Base-by-base conservation (phyloP, 148 eudicot species). In the Rheum nobile region DNA sequence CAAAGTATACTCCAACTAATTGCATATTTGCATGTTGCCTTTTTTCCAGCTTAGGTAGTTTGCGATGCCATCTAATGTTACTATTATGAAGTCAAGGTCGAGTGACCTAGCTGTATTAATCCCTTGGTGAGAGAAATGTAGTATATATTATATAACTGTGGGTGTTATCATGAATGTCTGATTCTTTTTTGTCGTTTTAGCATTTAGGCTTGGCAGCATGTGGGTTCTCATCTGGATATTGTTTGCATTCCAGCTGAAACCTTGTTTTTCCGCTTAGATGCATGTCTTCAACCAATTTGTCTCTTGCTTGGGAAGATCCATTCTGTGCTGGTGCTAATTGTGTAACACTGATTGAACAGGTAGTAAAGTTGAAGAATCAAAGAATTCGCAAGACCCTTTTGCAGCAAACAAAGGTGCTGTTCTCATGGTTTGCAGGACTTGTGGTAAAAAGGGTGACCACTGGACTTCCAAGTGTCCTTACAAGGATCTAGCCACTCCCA, bases 401-500 rank as follows among this genome's bases (percentile, higher is more conserved):
- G 80, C 86, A 9, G 80, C 84, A 12, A 85, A 79, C 80, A 80
- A 77, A 71, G 97, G 98, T 35, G 96, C 89, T 42, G 88, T 84
- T 74, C 97, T 94, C 76, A 94, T 89, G 98, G 81, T 94, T 68
- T 94, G 98, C 48, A 85, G 98, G 76, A 88, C 90, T 4, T 94
- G 97, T 78, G 93, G 91, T 41, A 91, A 91, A 83, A 94, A 87
- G 72, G 98, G 98, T 65, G 98, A 94, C 46, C 98, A 94, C 84
- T 91, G 98, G 98, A 87, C 93, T 21, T 78, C 97, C n/a, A 86
- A 84, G 82, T 94, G 98, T 74, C 98, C 98, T 2, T 94, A 89
- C 87, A 94, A 91, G 84, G 98, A 88, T 77, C 88, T 94, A 14
- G 90, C 98, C 5, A 86, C 82, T 71, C 87, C 84, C 35, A 73